A percentile compares a stretch with the other conserved stretches of the same genome.
phyloP scores from a whole-genome alignment of 2,329 filamentous ascomycete genomes.

The Rasamsonia emersonii region DNA sequence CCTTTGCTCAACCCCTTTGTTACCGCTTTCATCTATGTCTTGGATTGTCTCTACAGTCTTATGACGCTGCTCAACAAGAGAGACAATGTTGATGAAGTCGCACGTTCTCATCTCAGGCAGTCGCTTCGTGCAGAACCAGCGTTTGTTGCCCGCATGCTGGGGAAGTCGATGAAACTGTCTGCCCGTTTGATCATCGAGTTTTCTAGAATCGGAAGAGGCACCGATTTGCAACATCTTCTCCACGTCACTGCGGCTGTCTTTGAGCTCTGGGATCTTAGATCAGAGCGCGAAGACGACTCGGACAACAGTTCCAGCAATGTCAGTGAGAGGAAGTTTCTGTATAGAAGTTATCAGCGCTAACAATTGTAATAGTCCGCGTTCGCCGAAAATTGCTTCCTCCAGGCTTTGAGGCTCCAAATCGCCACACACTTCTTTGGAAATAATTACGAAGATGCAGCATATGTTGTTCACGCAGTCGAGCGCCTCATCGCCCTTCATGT shows the following conservation, averaged over 20 bases:
- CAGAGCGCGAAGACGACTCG: slow-evolving; percentile 22
- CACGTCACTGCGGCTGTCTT: slow-evolving; percentile 25
- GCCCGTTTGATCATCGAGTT: slow-evolving; percentile 23
- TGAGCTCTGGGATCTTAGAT: slow-evolving; percentile 31
- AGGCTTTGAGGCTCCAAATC: slow-evolving; percentile 25
- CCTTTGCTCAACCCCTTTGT: slow-evolving; percentile 12
- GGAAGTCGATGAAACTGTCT: slow-evolving; percentile 25
- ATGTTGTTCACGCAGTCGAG: slow-evolving; percentile 26
- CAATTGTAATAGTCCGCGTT: slow-evolving; percentile 13
- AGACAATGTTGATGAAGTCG: slow-evolving; percentile 19
- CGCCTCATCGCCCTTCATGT: slow-evolving; percentile 32
- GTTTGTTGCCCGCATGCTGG: slow-evolving; percentile 25
- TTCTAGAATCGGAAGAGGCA: slow-evolving; percentile 18
- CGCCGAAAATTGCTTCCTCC: slow-evolving; percentile 24
- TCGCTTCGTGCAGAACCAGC: slow-evolving; percentile 29
- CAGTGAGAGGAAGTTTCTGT: slow-evolving; percentile 6
- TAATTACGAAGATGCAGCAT: slow-evolving; percentile 23
- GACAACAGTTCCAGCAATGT: slow-evolving; percentile 28
- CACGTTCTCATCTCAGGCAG: slow-evolving; percentile 33
- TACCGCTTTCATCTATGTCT: slow-evolving; percentile 22
- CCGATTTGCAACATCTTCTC: slow-evolving; percentile 26
- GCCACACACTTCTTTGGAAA: slow-evolving; percentile 19
- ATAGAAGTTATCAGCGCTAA: slow-evolving; percentile 8
- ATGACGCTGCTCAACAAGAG: slow-evolving; percentile 20
- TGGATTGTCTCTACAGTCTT: slow-evolving; percentile 27